phyloP scores from a whole-genome alignment of 805 yeast species.

The Debaryomyces castellii region DNA sequence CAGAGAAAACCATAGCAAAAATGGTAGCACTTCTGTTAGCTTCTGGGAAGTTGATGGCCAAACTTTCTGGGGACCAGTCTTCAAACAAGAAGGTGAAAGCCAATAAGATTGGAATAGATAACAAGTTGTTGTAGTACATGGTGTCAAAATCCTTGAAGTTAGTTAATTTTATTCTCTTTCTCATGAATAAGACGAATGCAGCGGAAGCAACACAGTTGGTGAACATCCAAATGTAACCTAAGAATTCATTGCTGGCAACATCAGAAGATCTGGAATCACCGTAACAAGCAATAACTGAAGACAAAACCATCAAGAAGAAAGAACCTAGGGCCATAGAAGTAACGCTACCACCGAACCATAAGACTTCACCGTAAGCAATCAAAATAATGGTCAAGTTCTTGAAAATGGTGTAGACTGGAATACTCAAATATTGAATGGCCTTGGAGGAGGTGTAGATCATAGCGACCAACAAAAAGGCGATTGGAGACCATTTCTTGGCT shows the following conservation, averaged over 20 bases:
- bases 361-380: conserved; percentile 96
- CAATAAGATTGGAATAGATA: conserved; percentile 87
- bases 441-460: conserved; percentile 97
- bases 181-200: conserved; percentile 88
- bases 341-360: conserved; percentile 94
- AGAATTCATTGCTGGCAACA: conserved; percentile 42
- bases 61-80: conserved; percentile 88
- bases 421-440: conserved; percentile 86
- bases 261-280: conserved; percentile 60
- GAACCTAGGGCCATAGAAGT: conserved; percentile 88
- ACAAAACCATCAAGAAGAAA: conserved; percentile 87
- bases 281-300: conserved; percentile 94
- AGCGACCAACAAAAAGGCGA: conserved; percentile 80
- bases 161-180: conserved; percentile 96
- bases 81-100: conserved; percentile 75
- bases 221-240: conserved; percentile 97
- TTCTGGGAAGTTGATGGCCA: conserved; percentile 75
- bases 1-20: conserved; percentile 85
- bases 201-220: conserved; percentile 93
- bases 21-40: conserved; percentile 67
- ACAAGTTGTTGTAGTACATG: conserved; percentile 95
- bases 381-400: conserved; percentile 94
- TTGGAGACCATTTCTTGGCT: conserved; percentile 95
- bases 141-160: conserved; percentile 97
- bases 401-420: conserved; percentile 97